These are phyloP conservation scores for Podila minutissima DNA, from an alignment of 192 early-diverging fungal species.

Conservation along the genomic window DNA sequence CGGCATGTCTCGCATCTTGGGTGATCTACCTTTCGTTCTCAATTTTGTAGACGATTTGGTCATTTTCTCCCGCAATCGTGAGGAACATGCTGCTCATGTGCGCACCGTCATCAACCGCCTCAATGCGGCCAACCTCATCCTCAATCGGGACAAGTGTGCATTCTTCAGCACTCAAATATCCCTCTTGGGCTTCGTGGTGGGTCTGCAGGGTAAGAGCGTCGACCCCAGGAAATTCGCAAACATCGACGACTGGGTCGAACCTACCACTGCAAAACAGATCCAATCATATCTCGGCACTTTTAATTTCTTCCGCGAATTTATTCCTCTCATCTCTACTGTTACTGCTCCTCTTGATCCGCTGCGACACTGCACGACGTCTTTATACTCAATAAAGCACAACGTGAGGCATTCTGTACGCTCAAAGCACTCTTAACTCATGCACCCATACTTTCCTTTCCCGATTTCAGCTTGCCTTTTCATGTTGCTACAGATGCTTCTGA, in stretches of 20 bases:
- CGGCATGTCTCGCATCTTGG: slow-evolving; percentile 15
- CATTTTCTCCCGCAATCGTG: slow-evolving; percentile 1
- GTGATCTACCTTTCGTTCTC: slow-evolving; percentile 17
- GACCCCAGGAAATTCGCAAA: slow-evolving; percentile 29
- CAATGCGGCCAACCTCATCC: too few relatives aligned
- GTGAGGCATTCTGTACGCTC: too few relatives aligned
- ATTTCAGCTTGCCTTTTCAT: slow-evolving; percentile 16
- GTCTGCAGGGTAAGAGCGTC: slow-evolving; percentile 6
- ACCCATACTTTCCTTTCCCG: slow-evolving; percentile 14
- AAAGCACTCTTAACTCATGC: neutral
- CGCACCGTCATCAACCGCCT: slow-evolving; percentile 6
- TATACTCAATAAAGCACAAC: slow-evolving; percentile 1
- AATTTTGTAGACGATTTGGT: slow-evolving; percentile 34
- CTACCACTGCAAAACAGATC: slow-evolving; percentile 29
- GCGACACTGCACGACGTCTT: slow-evolving; percentile 15
- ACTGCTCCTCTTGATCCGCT: slow-evolving; percentile 28
- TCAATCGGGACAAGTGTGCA: too few relatives aligned
- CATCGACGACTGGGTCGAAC: slow-evolving; percentile 13
- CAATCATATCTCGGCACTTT: slow-evolving; percentile 26
- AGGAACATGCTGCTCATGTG: neutral
- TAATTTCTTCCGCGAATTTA: slow-evolving; percentile 32
- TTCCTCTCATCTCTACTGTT: slow-evolving; percentile 18
- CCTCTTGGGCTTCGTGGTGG: slow-evolving; percentile 12
- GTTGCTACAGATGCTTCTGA: neutral
- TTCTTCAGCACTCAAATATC: too few relatives aligned